A percentile compares a stretch with the other conserved stretches of the same genome.
Conservation (phyloP, 2,329 filamentous ascomycete genomes). For the Fusarium falciforme region DNA sequence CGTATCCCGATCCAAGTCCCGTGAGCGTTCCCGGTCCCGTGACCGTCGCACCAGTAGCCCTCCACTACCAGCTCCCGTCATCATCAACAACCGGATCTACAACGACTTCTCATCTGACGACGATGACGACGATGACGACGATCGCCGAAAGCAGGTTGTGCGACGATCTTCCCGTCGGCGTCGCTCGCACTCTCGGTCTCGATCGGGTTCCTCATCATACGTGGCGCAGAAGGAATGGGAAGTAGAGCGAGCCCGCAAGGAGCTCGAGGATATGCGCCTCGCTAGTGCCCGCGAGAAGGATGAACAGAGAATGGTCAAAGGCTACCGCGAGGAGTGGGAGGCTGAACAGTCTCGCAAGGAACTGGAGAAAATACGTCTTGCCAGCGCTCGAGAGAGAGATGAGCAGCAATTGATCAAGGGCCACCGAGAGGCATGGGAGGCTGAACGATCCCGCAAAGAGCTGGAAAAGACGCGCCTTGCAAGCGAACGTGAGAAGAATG, state of each 20-base stretch:
- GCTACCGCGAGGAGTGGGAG: neutral
- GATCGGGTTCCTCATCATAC: conserved; percentile 52
- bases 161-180: conserved; percentile 41
- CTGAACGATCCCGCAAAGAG: conserved; percentile 54
- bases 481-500: conserved; percentile 52
- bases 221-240: conserved; percentile 59
- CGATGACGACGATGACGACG: conserved; percentile 48
- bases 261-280: conserved; percentile 59
- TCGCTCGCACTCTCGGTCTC: conserved; percentile 46
- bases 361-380: conserved; percentile 58
- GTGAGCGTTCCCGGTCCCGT: conserved; percentile 58
- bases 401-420: conserved; percentile 54
- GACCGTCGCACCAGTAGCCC: conserved; percentile 60
- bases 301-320: conserved; percentile 48
- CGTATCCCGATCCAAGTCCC: conserved; percentile 53
- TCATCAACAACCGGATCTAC: conserved; percentile 69
- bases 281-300: conserved; percentile 53
- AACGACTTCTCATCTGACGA: conserved; percentile 59
- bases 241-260: conserved; percentile 50
- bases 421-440: conserved; percentile 56
- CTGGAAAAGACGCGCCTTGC: conserved; percentile 59
- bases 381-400: conserved; percentile 52
- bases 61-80: conserved; percentile 56
- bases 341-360: conserved; percentile 54
- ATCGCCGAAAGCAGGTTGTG: conserved; percentile 46